Percentiles rank a stretch among this genome's conserved stretches.
Evolutionary conservation across 257 asterid species (phyloP).

Genomic region (Thymus mandschuricus): DNA sequence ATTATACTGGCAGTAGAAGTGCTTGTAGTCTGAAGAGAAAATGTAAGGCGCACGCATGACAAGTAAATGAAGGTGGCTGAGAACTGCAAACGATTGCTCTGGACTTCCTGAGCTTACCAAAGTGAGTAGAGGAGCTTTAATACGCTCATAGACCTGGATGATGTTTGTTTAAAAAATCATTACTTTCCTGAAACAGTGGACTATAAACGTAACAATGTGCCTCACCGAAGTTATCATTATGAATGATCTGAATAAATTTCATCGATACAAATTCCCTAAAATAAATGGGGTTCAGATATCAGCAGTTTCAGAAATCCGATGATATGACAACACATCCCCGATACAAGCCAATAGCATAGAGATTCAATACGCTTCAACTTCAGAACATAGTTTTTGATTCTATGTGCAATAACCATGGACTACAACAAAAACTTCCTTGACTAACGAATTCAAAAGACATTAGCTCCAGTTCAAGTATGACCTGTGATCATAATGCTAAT

Average conservation of each 20-base stretch:
- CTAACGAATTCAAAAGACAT: conserved; percentile 14
- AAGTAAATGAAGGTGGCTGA: conserved; percentile 93
- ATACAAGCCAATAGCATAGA: conserved; percentile 4
- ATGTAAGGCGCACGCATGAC: conserved; percentile 98
- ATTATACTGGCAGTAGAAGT: conserved; percentile 97
- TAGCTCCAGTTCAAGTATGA: conserved; percentile 20
- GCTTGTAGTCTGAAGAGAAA: conserved; percentile 95
- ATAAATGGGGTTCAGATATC: conserved; percentile 16
- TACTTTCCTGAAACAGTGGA: conserved; percentile 13
- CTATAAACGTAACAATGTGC: conserved; percentile 18
- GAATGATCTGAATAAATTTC: not conserved
- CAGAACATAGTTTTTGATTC: conserved; percentile 13
- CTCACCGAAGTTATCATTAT: conserved; percentile 7
- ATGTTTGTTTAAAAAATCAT: conserved; percentile 13
- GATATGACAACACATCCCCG: conserved; percentile 13
- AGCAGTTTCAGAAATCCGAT: conserved; percentile 4
- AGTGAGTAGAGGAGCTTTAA: conserved; percentile 98
- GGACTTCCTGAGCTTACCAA: conserved; percentile 98
- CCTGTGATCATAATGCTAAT: conserved; percentile 13
- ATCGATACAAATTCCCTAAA: not conserved
- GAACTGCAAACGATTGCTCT: conserved; percentile 93
- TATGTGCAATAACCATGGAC: conserved; percentile 25
- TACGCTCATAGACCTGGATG: conserved; percentile 92
- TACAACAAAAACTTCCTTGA: conserved; percentile 21
- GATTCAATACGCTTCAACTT: not conserved